Evolutionary conservation across 2,329 filamentous ascomycete genomes (phyloP).

Genomic region (Lasiodiplodia gonubiensis): DNA sequence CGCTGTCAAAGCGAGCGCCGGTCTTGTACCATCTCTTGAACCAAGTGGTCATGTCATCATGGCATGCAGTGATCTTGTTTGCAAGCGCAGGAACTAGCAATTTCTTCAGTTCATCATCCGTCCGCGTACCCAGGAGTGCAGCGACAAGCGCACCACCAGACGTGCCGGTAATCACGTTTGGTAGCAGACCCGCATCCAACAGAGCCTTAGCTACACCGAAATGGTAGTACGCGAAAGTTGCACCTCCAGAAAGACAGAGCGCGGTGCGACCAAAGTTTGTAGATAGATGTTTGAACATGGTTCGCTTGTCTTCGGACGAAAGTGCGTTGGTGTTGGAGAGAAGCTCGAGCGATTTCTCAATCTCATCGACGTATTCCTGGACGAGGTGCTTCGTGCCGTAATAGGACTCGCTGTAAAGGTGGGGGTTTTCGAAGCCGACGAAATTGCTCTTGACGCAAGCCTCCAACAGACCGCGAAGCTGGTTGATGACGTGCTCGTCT

Average conservation of each 20-base stretch:
- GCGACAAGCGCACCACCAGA: constrained; percentile 93
- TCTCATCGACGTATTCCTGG: constrained; percentile 88
- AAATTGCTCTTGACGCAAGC: constrained; percentile 98
- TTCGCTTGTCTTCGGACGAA: constrained; percentile 73
- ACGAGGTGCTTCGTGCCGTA: constrained; percentile 96
- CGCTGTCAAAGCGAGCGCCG: constrained; percentile 89
- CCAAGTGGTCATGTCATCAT: constrained; percentile 79
- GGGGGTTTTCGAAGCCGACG: constrained; percentile 88
- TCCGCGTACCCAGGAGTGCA: constrained; percentile 83
- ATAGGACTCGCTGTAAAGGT: constrained; percentile 96
- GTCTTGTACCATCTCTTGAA: constrained; percentile 85
- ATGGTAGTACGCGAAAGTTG: constrained; percentile 95
- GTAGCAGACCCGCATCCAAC: constrained; percentile 82
- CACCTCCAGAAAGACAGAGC: constrained; percentile 89
- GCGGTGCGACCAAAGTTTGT: constrained; percentile 93
- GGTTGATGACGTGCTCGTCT: constrained; percentile 65
- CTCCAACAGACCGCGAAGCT: constrained; percentile 78
- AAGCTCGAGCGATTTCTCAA: constrained; percentile 70
- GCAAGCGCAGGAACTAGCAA: constrained; percentile 88
- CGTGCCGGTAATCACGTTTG: constrained; percentile 94
- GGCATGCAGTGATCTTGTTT: constrained; percentile 80
- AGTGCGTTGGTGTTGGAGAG: constrained; percentile 72
- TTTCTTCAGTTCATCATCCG: constrained; percentile 85
- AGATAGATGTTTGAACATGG: constrained; percentile 83
- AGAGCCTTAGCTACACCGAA: constrained; percentile 91